phyloP scores from a whole-genome alignment of 768 basidiomycete genomes.

The Mycena chlorophos region DNA sequence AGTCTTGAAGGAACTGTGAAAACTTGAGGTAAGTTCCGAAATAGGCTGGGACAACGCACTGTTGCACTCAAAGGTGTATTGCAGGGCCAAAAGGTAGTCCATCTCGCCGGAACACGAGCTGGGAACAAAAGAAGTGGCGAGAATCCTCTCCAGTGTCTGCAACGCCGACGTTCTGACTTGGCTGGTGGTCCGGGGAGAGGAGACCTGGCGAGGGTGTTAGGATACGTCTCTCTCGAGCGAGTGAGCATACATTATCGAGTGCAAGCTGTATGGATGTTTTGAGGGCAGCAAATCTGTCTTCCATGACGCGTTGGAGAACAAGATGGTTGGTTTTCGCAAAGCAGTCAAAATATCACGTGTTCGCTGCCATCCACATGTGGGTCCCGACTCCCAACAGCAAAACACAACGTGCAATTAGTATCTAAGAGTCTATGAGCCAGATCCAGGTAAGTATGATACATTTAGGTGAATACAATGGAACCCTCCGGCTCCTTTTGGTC shows the following conservation, averaged over 20 bases:
- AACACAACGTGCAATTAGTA: too few species aligned
- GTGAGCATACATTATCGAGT: conserved; percentile 62
- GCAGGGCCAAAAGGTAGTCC: conserved; percentile 60
- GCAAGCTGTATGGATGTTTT: conserved; percentile 55
- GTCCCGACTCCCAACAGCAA: too few species aligned
- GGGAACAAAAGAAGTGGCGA: conserved; percentile 50
- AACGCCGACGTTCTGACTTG: conserved; percentile 57
- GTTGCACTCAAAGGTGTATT: conserved; percentile 83
- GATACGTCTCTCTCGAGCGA: not conserved
- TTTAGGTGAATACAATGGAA: conserved; percentile 11
- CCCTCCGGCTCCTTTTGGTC: conserved; percentile 27
- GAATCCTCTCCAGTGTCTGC: conserved; percentile 51
- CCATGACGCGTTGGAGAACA: too few species aligned
- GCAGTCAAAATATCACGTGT: not conserved
- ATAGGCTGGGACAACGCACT: conserved; percentile 43
- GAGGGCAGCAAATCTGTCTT: conserved; percentile 35
- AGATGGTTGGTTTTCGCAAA: too few species aligned
- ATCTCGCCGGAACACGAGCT: conserved; percentile 46
- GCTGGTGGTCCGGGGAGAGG: conserved; percentile 58
- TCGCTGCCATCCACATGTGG: not conserved
- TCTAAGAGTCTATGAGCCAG: too few species aligned
- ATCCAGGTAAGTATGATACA: not conserved
- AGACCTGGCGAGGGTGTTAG: conserved; percentile 48
- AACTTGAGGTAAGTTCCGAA: not conserved
- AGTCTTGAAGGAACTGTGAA: conserved; percentile 64